phyloP scores from a whole-genome alignment of 208 protist genomes.

The Trypanosoma caninum region DNA sequence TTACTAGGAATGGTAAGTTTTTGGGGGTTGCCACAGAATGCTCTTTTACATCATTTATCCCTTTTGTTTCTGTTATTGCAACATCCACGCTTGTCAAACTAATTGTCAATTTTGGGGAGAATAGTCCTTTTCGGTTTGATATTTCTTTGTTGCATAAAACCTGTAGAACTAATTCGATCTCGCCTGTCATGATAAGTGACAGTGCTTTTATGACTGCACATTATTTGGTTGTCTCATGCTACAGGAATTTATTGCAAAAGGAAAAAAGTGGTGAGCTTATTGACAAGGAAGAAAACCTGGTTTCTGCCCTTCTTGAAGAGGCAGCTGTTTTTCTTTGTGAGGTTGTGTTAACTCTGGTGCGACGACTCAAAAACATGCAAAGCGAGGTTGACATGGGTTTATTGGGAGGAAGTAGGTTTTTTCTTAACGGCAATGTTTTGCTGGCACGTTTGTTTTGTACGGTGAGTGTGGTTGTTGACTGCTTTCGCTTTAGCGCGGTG shows the following conservation, averaged over 20 bases:
- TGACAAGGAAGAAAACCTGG: constrained; percentile 44
- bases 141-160: constrained; percentile 70
- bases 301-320: constrained; percentile 62
- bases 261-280: constrained; percentile 21
- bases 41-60: constrained; percentile 47
- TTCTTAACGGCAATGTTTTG: constrained; percentile 20
- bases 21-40: constrained; percentile 66
- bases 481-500: constrained; percentile 72
- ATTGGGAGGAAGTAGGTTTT: too few relatives aligned
- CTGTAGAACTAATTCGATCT: constrained; percentile 47
- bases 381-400: not conserved
- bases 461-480: constrained; percentile 66
- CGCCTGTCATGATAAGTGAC: constrained; percentile 51
- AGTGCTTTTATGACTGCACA: constrained; percentile 60
- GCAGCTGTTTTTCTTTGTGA: constrained; percentile 63
- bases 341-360: constrained; percentile 35
- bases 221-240: constrained; percentile 77
- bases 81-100: constrained; percentile 62
- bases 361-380: constrained; percentile 8
- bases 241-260: constrained; percentile 39
- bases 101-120: constrained; percentile 86
- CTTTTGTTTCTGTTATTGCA: constrained; percentile 61
- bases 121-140: constrained; percentile 82
- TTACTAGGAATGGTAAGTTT: constrained; percentile 84
- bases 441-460: constrained; percentile 72